Conservation (phyloP, 257 asterid genomes). For the Nemophila menziesii region DNA sequence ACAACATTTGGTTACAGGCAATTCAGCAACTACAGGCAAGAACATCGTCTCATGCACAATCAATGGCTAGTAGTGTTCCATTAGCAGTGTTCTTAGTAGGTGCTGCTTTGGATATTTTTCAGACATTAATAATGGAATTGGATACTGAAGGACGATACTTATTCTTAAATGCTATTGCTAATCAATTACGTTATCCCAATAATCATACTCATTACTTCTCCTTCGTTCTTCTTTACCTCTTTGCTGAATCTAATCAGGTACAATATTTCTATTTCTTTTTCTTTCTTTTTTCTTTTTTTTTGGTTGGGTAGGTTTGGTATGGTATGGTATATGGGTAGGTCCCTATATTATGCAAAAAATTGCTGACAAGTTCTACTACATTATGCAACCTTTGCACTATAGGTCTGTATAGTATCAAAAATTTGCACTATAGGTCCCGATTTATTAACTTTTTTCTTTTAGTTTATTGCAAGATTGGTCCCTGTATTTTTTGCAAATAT, state of each 20-base stretch:
- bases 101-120: slow-evolving; percentile 88
- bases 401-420: too few relatives aligned
- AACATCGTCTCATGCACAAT: slow-evolving; percentile 53
- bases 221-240: slow-evolving; percentile 69
- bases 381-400: too few relatives aligned
- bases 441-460: too few relatives aligned
- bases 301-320: too few relatives aligned
- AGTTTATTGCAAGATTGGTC: too few relatives aligned
- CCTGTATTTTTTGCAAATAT: too few relatives aligned
- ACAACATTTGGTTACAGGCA: slow-evolving; percentile 33
- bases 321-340: too few relatives aligned
- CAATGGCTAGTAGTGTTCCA: slow-evolving; percentile 44
- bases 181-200: slow-evolving; percentile 94
- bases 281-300: too few relatives aligned
- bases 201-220: slow-evolving; percentile 96
- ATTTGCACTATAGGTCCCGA: too few relatives aligned
- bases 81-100: slow-evolving; percentile 51
- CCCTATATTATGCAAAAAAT: neutral
- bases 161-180: slow-evolving; percentile 85
- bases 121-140: slow-evolving; percentile 62
- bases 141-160: slow-evolving; percentile 96
- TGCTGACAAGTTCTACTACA: too few relatives aligned
- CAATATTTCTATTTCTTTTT: neutral
- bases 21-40: slow-evolving; percentile 79
- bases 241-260: slow-evolving; percentile 78